These are phyloP conservation scores for Elasticomyces elasticus DNA, from an alignment of 495 filamentous ascomycete genomes.

Conservation along the genomic window DNA sequence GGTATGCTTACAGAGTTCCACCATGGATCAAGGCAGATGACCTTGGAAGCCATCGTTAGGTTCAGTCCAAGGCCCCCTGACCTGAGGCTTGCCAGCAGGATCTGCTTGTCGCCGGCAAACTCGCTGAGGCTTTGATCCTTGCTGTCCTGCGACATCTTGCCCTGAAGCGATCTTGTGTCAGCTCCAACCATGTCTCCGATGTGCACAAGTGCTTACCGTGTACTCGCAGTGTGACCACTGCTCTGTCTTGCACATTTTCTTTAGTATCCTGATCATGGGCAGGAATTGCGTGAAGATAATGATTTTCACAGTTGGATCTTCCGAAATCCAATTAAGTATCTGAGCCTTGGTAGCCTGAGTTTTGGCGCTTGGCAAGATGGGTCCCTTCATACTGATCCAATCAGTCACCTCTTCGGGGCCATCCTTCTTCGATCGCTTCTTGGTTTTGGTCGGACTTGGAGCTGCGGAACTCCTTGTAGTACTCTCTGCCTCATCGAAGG, in stretches of 20 bases:
- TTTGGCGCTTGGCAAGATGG: constrained; percentile 31
- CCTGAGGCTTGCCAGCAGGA: constrained; percentile 31
- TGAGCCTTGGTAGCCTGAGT: constrained; percentile 32
- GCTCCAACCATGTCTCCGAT: no score
- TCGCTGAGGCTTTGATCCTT: constrained; percentile 24
- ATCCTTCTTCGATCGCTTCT: constrained; percentile 5
- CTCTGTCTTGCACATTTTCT: constrained; percentile 26
- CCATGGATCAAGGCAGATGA: constrained; percentile 33
- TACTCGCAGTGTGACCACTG: constrained; percentile 25
- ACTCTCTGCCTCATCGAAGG: not conserved
- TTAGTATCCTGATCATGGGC: constrained; percentile 25
- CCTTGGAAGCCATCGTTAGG: constrained; percentile 33
- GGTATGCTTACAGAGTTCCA: no score
- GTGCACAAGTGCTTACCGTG: constrained; percentile 1
- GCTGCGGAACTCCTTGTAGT: not conserved
- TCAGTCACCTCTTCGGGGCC: constrained; percentile 10
- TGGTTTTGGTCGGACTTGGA: not conserved
- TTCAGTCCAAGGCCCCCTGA: constrained; percentile 34
- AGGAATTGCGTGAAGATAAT: constrained; percentile 33
- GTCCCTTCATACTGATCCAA: constrained; percentile 30
- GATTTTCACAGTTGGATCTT: constrained; percentile 30
- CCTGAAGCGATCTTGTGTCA: constrained; percentile 9
- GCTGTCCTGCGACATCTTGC: constrained; percentile 23
- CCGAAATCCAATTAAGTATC: constrained; percentile 30
- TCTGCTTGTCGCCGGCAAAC: constrained; percentile 22